phyloP scores from a whole-genome alignment of 768 basidiomycete genomes.

The Lactifluus pinguis region DNA sequence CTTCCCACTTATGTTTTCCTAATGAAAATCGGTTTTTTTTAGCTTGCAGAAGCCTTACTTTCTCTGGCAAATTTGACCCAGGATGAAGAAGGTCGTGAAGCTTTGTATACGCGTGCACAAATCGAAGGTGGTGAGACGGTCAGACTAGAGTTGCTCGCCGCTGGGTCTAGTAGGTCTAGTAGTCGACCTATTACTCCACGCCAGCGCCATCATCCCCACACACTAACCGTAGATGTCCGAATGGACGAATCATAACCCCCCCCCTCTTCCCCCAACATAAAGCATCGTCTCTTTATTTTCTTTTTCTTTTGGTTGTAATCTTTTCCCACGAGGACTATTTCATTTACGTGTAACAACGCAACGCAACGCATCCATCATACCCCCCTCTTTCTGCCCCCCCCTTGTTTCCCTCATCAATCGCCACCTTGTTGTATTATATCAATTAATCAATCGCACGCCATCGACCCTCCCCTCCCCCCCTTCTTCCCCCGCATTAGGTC shows the following conservation, averaged over 20 bases:
- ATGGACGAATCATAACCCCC: slow-evolving; percentile 19
- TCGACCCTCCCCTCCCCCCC: neutral
- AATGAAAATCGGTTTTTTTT: neutral
- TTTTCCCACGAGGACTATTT: neutral
- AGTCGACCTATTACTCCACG: neutral
- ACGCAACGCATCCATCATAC: neutral
- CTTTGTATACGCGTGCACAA: slow-evolving; percentile 43
- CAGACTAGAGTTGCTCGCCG: slow-evolving; percentile 23
- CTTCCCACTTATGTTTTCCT: neutral
- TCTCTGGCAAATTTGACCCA: slow-evolving; percentile 50
- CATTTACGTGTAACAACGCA: slow-evolving; percentile 8
- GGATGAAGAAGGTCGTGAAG: slow-evolving; percentile 40
- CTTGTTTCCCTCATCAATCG: neutral
- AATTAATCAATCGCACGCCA: neutral
- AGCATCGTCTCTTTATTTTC: neutral
- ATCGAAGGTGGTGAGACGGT: slow-evolving; percentile 36
- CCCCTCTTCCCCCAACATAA: neutral
- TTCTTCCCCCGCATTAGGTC: slow-evolving; percentile 3
- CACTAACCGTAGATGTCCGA: neutral
- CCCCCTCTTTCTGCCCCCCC: neutral
- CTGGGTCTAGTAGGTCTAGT: neutral
- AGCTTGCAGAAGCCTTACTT: slow-evolving; percentile 48
- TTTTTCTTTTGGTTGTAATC: neutral
- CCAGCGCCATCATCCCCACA: neutral
- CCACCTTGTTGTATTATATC: neutral